Conservation (phyloP, 768 basidiomycete genomes). For the Psilocybe subaeruginosa region DNA sequence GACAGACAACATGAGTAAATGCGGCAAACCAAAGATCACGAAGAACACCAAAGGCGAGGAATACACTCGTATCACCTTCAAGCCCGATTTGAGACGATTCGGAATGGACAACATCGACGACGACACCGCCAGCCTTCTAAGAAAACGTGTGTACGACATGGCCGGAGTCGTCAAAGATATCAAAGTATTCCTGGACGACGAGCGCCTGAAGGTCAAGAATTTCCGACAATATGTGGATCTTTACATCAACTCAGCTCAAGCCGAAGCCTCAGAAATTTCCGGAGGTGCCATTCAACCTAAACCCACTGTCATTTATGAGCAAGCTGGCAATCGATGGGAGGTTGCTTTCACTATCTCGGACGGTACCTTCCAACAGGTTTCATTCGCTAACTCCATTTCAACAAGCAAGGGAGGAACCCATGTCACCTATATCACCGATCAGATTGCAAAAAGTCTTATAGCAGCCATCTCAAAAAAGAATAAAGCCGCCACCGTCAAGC, state of each 20-base stretch:
- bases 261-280: constrained; percentile 66
- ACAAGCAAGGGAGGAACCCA: constrained; percentile 97
- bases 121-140: constrained; percentile 85
- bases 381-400: constrained; percentile 97
- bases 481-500: constrained; percentile 93
- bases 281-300: constrained; percentile 83
- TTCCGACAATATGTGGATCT: constrained; percentile 98
- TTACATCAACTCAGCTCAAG: constrained; percentile 80
- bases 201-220: constrained; percentile 88
- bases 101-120: constrained; percentile 91
- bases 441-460: constrained; percentile 85
- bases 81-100: constrained; percentile 89
- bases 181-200: constrained; percentile 93
- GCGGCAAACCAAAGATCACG: constrained; percentile 90
- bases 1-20: constrained; percentile 90
- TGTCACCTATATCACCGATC: constrained; percentile 82
- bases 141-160: constrained; percentile 95
- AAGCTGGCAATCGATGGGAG: constrained; percentile 86
- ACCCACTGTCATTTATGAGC: constrained; percentile 81
- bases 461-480: constrained; percentile 93
- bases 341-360: constrained; percentile 94
- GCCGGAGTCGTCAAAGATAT: constrained; percentile 93
- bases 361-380: constrained; percentile 90
- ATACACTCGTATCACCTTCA: constrained; percentile 92
- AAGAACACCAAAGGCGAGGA: constrained; percentile 88